Evolutionary conservation across 2,329 filamentous ascomycete genomes (phyloP), one percentile per base, ranked within the genome.

Genomic region (Aspergillus sp.): DNA sequence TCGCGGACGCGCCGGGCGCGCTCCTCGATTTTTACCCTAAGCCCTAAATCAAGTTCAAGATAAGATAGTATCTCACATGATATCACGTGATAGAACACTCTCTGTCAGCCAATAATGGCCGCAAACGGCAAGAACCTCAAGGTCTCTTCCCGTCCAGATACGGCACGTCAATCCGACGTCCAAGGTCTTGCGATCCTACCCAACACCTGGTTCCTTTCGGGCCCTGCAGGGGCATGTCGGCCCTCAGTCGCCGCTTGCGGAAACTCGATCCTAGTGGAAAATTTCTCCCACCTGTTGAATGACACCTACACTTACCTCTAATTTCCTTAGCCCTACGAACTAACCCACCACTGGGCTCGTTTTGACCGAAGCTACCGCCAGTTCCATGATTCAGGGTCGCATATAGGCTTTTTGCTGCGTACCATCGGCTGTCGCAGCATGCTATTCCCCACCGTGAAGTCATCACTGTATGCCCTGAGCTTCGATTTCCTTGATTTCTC

Each of bases 1-100:
- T 30, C 4, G 26, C 22, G 15, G 34, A 68, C 58, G 62, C 65
- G 61, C 60, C 52, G 53, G 61, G 66, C 69, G 65, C 67, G 68
- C 56, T 48, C 20, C 26, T 9, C 9, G 7, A 4, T 3, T n/a
- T 24, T 34, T 32, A 61, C 62, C 61, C 62, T 61, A 58, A 63
- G 56, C 62, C 66, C 64, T 67, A 66, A 62, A 2, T 30, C 5
- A 22, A 6, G 2, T 4, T 32, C 13, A 3, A 34, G 11, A 26
- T 12, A 9, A 34, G 13, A 5, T 34, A 2, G 7, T 3, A 2
- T 9, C 3, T 41, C 50, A 59, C 26, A 34, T 57, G 57, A 50
- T 15, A 6, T 1, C 49, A 44, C 20, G 49, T 57, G 44, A 49
- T 26, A 3, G 0, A 0, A 42, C 41, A 13, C 12, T 20, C 12